Conservation (phyloP, 352 stramenopile species). For the Phytopythium oedochilum region DNA sequence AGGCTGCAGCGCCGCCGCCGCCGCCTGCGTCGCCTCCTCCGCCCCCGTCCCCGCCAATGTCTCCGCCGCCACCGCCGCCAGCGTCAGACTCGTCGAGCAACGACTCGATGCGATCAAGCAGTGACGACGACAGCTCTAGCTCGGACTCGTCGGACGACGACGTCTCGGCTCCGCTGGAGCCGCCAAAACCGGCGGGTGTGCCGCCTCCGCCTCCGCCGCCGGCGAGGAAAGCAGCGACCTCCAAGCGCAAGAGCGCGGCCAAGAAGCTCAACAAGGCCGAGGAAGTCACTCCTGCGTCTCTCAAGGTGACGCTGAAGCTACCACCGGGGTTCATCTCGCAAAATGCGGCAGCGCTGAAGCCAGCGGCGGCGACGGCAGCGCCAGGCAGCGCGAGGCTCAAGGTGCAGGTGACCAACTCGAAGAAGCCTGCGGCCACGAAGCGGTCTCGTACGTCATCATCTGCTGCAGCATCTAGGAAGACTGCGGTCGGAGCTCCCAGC, state of each 20-base stretch:
- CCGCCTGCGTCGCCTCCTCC: constrained; percentile 15
- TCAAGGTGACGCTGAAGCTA: constrained; percentile 59
- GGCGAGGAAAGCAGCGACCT: constrained; percentile 10
- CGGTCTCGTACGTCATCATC: constrained; percentile 18
- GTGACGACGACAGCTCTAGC: constrained; percentile 37
- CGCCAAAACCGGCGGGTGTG: constrained; percentile 15
- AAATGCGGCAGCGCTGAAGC: constrained; percentile 6
- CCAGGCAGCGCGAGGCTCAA: constrained; percentile 28
- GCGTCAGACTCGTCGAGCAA: constrained; percentile 35
- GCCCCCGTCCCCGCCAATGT: constrained; percentile 21
- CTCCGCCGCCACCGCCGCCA: constrained; percentile 24
- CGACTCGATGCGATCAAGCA: constrained; percentile 29
- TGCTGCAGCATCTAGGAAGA: constrained; percentile 12
- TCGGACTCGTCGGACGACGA: constrained; percentile 47
- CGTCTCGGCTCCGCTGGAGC: constrained; percentile 22
- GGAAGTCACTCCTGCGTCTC: constrained; percentile 26
- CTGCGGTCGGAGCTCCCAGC: constrained; percentile 1
- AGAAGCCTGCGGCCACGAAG: constrained; percentile 22
- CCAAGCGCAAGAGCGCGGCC: constrained; percentile 17
- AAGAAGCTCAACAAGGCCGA: constrained; percentile 13
- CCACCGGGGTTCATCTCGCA: constrained; percentile 43
- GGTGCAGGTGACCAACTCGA: constrained; percentile 37
- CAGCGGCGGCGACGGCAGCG: neutral
- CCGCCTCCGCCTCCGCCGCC: constrained; percentile 15
- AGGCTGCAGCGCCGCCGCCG: constrained; percentile 9